Evolutionary conservation across 306 rosid genomes (phyloP).

Genomic region (Rosa persica): DNA sequence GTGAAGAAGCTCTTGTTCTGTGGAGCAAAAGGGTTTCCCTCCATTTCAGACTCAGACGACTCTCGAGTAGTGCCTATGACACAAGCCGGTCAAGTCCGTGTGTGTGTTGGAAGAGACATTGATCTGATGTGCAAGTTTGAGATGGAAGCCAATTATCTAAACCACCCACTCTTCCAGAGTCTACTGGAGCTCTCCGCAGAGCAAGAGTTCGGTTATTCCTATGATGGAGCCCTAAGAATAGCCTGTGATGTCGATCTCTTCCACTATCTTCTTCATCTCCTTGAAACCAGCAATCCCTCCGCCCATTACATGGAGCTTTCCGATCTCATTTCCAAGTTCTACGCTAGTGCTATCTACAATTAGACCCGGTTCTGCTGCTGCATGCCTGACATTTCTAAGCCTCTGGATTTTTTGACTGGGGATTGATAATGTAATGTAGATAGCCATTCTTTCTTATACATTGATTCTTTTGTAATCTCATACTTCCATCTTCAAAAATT

Average conservation of each 20-base stretch:
- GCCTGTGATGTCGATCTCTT: neutral
- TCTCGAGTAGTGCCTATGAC: neutral
- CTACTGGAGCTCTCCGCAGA: neutral
- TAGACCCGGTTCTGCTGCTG: neutral
- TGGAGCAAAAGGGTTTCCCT: neutral
- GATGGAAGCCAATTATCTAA: neutral
- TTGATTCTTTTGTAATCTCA: neutral
- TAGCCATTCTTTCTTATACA: neutral
- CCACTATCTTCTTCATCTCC: constrained; percentile 1
- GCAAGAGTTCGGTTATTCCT: neutral
- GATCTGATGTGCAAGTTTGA: neutral
- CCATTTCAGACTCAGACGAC: neutral
- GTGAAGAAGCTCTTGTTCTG: constrained; percentile 9
- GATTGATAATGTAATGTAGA: neutral
- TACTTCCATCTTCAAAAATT: neutral
- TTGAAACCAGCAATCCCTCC: neutral
- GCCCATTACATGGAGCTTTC: constrained; percentile 4
- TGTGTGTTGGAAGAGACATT: neutral
- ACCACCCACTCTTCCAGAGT: constrained; percentile 5
- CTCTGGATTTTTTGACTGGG: neutral
- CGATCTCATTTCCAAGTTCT: constrained; percentile 1
- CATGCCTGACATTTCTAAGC: neutral
- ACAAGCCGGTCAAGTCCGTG: neutral
- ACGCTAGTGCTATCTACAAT: neutral
- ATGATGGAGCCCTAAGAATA: constrained; percentile 7